Evolutionary conservation across 1,139 yeast species (phyloP).

Genomic region (Kurtzmaniella quercitrusa): DNA sequence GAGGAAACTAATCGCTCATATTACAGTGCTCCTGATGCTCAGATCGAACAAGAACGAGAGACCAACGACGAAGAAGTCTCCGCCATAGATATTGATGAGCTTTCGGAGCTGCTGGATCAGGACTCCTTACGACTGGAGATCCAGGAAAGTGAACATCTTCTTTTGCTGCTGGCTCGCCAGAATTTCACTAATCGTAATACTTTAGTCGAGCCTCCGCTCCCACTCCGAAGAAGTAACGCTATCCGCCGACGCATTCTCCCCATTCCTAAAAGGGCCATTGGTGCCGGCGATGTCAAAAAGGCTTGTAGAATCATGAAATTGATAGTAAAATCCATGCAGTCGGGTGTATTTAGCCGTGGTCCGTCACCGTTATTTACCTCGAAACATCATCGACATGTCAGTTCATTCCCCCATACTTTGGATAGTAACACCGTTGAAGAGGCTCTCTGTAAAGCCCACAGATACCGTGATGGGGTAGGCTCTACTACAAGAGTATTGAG

Average conservation of each 20-base stretch:
- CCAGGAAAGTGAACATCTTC: constrained; percentile 20
- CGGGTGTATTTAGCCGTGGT: constrained; percentile 1
- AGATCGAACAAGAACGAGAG: background rate
- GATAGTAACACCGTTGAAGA: constrained; percentile 1
- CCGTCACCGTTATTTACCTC: constrained; percentile 4
- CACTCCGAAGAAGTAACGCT: constrained; percentile 9
- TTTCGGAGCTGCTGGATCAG: constrained; percentile 9
- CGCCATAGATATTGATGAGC: constrained; percentile 2
- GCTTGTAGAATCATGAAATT: constrained; percentile 2
- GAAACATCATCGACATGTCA: constrained; percentile 3
- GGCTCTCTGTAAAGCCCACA: constrained; percentile 2
- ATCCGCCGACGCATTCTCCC: constrained; percentile 6
- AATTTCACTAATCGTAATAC: constrained; percentile 19
- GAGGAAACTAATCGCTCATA: constrained; percentile 6
- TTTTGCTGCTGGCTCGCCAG: constrained; percentile 28
- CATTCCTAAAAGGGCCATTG: background rate
- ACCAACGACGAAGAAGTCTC: constrained; percentile 1
- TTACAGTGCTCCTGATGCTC: constrained; percentile 1
- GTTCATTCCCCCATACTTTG: background rate
- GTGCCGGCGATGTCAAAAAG: constrained; percentile 5
- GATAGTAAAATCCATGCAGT: constrained; percentile 4
- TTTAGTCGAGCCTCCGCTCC: constrained; percentile 12
- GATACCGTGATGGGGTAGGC: background rate
- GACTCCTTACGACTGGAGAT: constrained; percentile 13
- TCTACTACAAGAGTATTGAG: background rate